phyloP scores from a whole-genome alignment of 202 grass and related monocot species.

The Dendrocalamus latiflorus region DNA sequence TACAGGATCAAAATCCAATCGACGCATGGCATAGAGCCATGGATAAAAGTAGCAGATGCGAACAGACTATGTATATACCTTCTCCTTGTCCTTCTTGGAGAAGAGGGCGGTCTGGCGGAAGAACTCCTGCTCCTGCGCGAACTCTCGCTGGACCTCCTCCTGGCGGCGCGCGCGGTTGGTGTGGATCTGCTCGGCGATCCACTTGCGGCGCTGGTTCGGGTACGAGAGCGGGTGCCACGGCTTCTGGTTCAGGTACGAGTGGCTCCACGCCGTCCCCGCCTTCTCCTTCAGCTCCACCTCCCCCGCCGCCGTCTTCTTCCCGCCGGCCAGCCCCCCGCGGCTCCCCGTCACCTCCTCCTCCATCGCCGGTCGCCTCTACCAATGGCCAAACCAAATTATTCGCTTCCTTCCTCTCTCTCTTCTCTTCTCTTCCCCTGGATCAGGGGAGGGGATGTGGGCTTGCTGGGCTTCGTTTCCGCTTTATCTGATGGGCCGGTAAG shows the following conservation, averaged over 20 bases:
- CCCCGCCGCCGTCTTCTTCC: conserved; percentile 34
- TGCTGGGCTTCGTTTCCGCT: background rate
- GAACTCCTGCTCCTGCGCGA: conserved; percentile 98
- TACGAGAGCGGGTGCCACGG: conserved; percentile 95
- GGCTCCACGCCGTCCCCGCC: conserved; percentile 94
- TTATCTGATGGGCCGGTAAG: background rate
- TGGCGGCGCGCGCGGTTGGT: conserved; percentile 49
- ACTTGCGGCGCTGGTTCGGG: conserved; percentile 97
- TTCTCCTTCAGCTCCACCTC: conserved; percentile 94
- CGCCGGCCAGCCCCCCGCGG: conserved; percentile 26
- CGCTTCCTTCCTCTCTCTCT: background rate
- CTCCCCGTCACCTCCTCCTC: conserved; percentile 86
- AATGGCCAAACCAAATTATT: background rate
- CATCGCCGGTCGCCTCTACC: conserved; percentile 38
- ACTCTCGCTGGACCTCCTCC: conserved; percentile 80
- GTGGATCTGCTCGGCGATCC: conserved; percentile 95
- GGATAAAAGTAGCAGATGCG: background rate
- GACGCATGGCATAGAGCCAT: background rate
- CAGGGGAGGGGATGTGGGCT: background rate
- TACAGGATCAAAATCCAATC: too few relatives aligned
- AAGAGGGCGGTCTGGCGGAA: conserved; percentile 90
- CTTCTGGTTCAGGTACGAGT: conserved; percentile 94
- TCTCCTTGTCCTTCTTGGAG: conserved; percentile 94
- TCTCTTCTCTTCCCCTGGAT: background rate
- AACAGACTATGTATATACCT: conserved; percentile 62